These are phyloP conservation scores for Purpureocillium takamizusanense DNA, from an alignment of 2,329 filamentous ascomycete genomes.

Conservation along the genomic window DNA sequence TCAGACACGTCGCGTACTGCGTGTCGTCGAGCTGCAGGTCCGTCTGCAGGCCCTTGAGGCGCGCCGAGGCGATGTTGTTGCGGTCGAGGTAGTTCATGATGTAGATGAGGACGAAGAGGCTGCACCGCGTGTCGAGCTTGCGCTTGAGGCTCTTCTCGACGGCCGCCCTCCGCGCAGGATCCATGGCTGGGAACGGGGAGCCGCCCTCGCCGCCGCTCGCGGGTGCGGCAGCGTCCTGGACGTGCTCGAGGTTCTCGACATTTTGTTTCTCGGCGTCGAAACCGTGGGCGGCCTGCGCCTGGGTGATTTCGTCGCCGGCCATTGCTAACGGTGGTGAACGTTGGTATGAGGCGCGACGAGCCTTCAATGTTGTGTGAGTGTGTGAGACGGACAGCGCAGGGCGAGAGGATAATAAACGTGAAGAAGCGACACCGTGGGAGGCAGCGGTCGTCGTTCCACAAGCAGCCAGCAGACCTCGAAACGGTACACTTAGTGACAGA, in stretches of 20 bases:
- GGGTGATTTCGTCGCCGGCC: constrained; percentile 9
- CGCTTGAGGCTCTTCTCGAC: constrained; percentile 59
- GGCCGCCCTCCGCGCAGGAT: constrained; percentile 37
- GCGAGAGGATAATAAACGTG: too few relatives aligned
- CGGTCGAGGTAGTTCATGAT: constrained; percentile 64
- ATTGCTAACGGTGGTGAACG: too few relatives aligned
- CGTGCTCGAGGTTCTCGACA: constrained; percentile 8
- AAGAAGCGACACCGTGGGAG: too few relatives aligned
- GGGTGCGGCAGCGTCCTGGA: background rate
- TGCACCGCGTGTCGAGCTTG: constrained; percentile 63
- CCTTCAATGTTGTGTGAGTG: too few relatives aligned
- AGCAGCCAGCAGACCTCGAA: too few relatives aligned
- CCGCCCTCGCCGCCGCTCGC: background rate
- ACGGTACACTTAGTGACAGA: background rate
- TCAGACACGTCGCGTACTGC: constrained; percentile 55
- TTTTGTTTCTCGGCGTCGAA: constrained; percentile 6
- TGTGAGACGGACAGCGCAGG: too few relatives aligned
- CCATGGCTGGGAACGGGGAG: constrained; percentile 10
- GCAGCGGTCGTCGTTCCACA: too few relatives aligned
- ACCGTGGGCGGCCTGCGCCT: constrained; percentile 2
- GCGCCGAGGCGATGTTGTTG: constrained; percentile 60
- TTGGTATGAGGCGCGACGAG: too few relatives aligned
- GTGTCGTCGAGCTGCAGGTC: constrained; percentile 47
- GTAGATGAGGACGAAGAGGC: constrained; percentile 64
- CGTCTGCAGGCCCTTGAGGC: constrained; percentile 53